phyloP scores from a whole-genome alignment of 2,329 filamentous ascomycete species.

The Colletotrichum phormii region DNA sequence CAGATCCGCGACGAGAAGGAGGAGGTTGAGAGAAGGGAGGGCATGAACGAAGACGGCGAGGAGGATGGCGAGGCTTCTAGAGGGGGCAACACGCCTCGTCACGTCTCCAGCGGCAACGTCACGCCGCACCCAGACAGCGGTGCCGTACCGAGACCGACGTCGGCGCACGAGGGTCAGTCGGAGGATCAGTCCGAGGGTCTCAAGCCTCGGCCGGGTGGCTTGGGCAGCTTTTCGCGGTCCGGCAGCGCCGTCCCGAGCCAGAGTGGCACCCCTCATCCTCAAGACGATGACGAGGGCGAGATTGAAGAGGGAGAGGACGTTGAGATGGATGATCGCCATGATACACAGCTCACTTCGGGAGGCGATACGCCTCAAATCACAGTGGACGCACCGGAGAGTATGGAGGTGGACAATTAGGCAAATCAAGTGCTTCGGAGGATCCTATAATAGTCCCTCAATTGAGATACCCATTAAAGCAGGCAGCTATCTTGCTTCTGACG shows the following conservation, averaged over 20 bases:
- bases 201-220: constrained; percentile 31
- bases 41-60: constrained; percentile 78
- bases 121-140: constrained; percentile 62
- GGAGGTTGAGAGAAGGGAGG: constrained; percentile 88
- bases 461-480: constrained; percentile 33
- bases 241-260: constrained; percentile 54
- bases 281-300: constrained; percentile 44
- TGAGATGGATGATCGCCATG: constrained; percentile 65
- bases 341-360: constrained; percentile 48
- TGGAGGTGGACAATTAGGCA: constrained; percentile 67
- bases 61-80: constrained; percentile 63
- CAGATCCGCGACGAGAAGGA: constrained; percentile 96
- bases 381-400: constrained; percentile 65
- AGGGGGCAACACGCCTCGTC: constrained; percentile 62
- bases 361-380: constrained; percentile 61
- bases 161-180: constrained; percentile 43
- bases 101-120: constrained; percentile 62
- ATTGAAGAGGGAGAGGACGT: constrained; percentile 65
- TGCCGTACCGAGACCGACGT: constrained; percentile 47
- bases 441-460: constrained; percentile 26
- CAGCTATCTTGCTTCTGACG: background rate
- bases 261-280: constrained; percentile 48
- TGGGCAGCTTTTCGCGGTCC: constrained; percentile 44
- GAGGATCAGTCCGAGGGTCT: constrained; percentile 46
- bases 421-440: background rate